phyloP scores from a whole-genome alignment of 2,329 filamentous ascomycete genomes.

The Trichophyton verrucosum region DNA sequence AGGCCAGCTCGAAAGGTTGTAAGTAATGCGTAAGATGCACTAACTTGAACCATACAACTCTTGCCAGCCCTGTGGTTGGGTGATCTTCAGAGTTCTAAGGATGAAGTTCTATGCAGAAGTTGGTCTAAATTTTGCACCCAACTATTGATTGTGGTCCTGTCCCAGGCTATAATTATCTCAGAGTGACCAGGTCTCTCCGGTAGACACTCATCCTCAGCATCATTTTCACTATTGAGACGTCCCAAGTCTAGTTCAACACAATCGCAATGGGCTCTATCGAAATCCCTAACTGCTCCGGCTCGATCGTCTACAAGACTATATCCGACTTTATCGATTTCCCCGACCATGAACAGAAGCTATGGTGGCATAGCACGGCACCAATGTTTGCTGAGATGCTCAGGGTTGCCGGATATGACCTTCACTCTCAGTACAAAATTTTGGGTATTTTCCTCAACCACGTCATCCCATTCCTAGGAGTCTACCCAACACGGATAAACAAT shows the following conservation, averaged over 20 bases:
- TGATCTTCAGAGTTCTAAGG: not conserved
- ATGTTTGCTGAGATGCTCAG: slow-evolving; percentile 14
- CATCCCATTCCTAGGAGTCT: slow-evolving; percentile 14
- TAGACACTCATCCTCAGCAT: not conserved
- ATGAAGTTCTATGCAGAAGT: not conserved
- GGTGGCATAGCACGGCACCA: slow-evolving; percentile 17
- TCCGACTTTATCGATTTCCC: slow-evolving; percentile 6
- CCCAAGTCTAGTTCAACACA: not conserved
- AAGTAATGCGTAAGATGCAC: not conserved
- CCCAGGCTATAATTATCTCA: not conserved
- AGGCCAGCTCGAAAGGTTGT: not conserved
- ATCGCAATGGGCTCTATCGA: not conserved
- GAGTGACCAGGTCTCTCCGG: not conserved
- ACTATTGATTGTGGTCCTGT: not conserved
- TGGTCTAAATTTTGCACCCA: not conserved
- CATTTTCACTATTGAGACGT: not conserved
- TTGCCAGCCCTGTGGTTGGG: not conserved
- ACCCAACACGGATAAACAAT: slow-evolving; percentile 6
- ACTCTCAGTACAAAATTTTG: slow-evolving; percentile 14
- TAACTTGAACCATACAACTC: not conserved
- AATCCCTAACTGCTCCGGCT: slow-evolving; percentile 1
- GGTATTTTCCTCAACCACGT: slow-evolving; percentile 12
- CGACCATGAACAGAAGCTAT: slow-evolving; percentile 12
- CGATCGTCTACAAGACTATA: not conserved
- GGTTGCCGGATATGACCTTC: slow-evolving; percentile 11